These are phyloP conservation scores for Erythrophleum ivorense DNA, from an alignment of 331 rosid genomes.

Conservation along the genomic window DNA sequence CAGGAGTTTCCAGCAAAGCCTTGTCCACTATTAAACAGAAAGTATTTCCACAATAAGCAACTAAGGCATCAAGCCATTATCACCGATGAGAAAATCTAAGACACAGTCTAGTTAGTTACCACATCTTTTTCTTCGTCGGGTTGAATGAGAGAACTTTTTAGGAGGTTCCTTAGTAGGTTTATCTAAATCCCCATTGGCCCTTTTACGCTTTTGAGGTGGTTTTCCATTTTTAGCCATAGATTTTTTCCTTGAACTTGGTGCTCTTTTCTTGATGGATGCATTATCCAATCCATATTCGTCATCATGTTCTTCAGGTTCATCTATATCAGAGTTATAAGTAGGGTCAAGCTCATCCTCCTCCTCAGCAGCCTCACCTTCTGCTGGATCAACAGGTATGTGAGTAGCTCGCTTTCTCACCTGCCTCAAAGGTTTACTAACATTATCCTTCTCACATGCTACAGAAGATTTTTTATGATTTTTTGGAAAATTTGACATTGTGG, in stretches of 20 bases:
- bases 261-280: constrained; percentile 51
- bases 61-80: constrained; percentile 30
- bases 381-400: constrained; percentile 48
- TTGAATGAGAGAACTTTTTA: constrained; percentile 81
- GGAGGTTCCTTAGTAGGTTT: constrained; percentile 46
- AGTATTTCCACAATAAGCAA: constrained; percentile 39
- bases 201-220: constrained; percentile 54
- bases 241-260: constrained; percentile 57
- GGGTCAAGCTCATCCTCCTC: constrained; percentile 46
- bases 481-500: constrained; percentile 35
- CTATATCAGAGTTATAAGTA: constrained; percentile 41
- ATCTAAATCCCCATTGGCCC: constrained; percentile 51
- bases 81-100: constrained; percentile 20
- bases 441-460: constrained; percentile 40
- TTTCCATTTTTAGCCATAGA: constrained; percentile 63
- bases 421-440: constrained; percentile 53
- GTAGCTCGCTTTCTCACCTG: constrained; percentile 52
- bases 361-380: constrained; percentile 42
- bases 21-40: constrained; percentile 63
- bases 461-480: constrained; percentile 46
- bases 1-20: constrained; percentile 75
- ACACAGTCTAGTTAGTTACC: constrained; percentile 55
- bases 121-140: constrained; percentile 69
- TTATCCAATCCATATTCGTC: constrained; percentile 48
- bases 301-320: constrained; percentile 51